These are phyloP conservation scores for Colletotrichum sp. DNA, from an alignment of 2,329 filamentous ascomycete genomes.

Conservation along the genomic window DNA sequence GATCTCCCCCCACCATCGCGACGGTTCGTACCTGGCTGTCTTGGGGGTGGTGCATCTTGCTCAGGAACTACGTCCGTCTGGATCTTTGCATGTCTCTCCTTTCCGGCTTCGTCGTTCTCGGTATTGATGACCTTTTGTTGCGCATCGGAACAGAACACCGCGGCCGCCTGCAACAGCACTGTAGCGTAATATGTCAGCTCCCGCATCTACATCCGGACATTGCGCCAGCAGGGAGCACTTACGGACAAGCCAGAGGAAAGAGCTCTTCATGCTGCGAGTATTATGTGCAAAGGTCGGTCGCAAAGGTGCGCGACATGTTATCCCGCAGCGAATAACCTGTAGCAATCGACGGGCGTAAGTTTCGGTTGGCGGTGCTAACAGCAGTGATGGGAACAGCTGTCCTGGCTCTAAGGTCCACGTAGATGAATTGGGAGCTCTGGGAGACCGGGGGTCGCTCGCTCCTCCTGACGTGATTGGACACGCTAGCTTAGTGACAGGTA, in stretches of 20 bases:
- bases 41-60: conserved; percentile 27
- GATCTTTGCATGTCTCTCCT: conserved; percentile 36
- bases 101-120: conserved; percentile 31
- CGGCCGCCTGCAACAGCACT: conserved; percentile 54
- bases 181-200: conserved; percentile 17
- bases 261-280: conserved; percentile 44
- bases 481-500: not conserved
- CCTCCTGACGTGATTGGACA: conserved; percentile 3
- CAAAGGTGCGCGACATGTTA: conserved; percentile 22
- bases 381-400: conserved; percentile 16
- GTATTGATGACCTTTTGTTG: conserved; percentile 41
- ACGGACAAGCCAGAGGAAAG: conserved; percentile 48
- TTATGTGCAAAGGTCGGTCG: conserved; percentile 33
- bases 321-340: not conserved
- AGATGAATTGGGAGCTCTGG: conserved; percentile 11
- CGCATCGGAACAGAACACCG: conserved; percentile 42
- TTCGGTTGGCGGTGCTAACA: not conserved
- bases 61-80: conserved; percentile 34
- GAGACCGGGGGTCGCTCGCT: not conserved
- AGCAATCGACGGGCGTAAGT: not conserved
- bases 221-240: conserved; percentile 26
- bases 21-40: conserved; percentile 41
- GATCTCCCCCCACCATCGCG: conserved; percentile 1
- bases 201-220: not conserved
- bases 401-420: conserved; percentile 22